Percentiles rank a stretch among this genome's conserved stretches.
phyloP scores from a whole-genome alignment of 2,329 filamentous ascomycete genomes.

The Fusarium euwallaceae region DNA sequence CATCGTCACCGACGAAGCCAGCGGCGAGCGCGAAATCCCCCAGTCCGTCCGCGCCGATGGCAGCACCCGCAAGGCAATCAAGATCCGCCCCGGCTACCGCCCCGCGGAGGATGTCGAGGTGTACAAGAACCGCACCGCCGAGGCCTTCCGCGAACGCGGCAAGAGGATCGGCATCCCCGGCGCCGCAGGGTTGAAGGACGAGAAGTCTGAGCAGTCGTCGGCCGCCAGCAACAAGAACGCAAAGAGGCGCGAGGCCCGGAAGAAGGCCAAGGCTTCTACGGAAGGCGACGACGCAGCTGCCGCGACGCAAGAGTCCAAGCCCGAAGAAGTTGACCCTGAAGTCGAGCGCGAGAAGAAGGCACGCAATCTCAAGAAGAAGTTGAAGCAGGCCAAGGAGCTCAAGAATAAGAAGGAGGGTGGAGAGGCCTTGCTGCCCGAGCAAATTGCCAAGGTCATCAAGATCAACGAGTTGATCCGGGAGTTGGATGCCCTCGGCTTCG shows the following conservation, averaged over 20 bases:
- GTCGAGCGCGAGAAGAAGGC: constrained; percentile 93
- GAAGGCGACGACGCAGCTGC: constrained; percentile 72
- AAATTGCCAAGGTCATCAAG: constrained; percentile 97
- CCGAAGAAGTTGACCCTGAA: constrained; percentile 72
- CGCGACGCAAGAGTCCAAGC: constrained; percentile 37
- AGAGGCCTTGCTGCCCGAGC: constrained; percentile 86
- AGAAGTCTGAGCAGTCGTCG: constrained; percentile 61
- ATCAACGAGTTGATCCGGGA: constrained; percentile 95
- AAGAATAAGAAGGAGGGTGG: constrained; percentile 92
- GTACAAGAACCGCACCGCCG: constrained; percentile 93
- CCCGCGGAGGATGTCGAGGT: constrained; percentile 96
- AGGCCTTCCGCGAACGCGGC: constrained; percentile 83
- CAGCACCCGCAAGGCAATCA: constrained; percentile 92
- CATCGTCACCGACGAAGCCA: constrained; percentile 80
- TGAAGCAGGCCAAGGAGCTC: constrained; percentile 92
- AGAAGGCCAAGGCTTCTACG: constrained; percentile 65
- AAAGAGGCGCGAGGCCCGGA: constrained; percentile 73
- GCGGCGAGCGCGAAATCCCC: constrained; percentile 90
- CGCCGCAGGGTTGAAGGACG: constrained; percentile 70
- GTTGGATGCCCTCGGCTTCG: constrained; percentile 86
- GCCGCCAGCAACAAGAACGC: constrained; percentile 85
- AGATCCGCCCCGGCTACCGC: constrained; percentile 91
- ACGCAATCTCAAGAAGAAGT: constrained; percentile 91
- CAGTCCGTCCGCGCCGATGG: constrained; percentile 89
- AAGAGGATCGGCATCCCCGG: constrained; percentile 77